Percentiles rank a stretch among this genome's conserved stretches.
These are phyloP conservation scores for Backusella tuberculispora DNA, from an alignment of 192 early-diverging fungal species.

Conservation along the genomic window DNA sequence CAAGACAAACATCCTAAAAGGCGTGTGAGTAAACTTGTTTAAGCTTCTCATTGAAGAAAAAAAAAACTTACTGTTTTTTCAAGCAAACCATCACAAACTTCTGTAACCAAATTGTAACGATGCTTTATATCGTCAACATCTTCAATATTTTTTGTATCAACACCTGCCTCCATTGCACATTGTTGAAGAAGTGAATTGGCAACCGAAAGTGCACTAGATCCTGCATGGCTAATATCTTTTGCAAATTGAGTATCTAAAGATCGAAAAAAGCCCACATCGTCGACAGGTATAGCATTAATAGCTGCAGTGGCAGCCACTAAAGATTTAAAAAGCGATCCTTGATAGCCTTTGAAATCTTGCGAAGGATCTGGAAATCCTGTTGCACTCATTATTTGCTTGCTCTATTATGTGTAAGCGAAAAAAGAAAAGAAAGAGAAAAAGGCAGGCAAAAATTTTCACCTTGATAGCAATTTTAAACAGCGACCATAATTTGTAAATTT, in stretches of 20 bases:
- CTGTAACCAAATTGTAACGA: conserved; percentile 65
- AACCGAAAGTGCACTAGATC: conserved; percentile 28
- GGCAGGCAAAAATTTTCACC: background rate
- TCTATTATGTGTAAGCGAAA: background rate
- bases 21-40: background rate
- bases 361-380: conserved; percentile 39
- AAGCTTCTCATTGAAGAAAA: background rate
- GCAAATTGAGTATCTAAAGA: conserved; percentile 66
- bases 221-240: conserved; percentile 32
- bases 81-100: conserved; percentile 79
- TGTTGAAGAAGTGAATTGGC: conserved; percentile 37
- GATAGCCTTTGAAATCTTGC: conserved; percentile 49
- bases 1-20: conserved; percentile 72
- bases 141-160: conserved; percentile 37
- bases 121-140: conserved; percentile 73
- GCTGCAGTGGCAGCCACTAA: conserved; percentile 65
- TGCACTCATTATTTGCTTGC: conserved; percentile 7
- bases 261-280: conserved; percentile 65
- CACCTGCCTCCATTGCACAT: conserved; percentile 39
- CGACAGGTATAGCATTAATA: conserved; percentile 56
- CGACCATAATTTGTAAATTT: background rate
- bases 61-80: conserved; percentile 73
- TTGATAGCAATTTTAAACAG: background rate
- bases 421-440: background rate
- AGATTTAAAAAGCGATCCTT: conserved; percentile 49